Percentiles rank a stretch among this genome's conserved stretches.
These are phyloP conservation scores for Cryptococcus depauperatus DNA, from an alignment of 1,284 basidiomycete species.

Conservation along the genomic window DNA sequence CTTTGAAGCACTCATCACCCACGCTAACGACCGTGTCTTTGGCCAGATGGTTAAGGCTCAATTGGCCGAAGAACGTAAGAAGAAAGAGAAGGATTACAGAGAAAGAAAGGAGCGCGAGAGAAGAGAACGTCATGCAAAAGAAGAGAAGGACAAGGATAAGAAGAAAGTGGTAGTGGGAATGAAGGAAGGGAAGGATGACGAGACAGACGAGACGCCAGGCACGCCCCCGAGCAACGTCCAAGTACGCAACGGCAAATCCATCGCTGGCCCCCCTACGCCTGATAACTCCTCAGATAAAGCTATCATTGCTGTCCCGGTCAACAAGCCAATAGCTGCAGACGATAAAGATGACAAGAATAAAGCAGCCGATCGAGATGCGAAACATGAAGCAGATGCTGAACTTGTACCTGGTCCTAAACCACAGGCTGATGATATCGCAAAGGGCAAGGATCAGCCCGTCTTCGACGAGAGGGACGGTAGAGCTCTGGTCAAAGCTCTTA, in stretches of 20 bases:
- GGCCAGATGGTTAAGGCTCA: slow-evolving; percentile 54
- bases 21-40: slow-evolving; percentile 28
- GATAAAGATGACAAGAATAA: not conserved
- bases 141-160: slow-evolving; percentile 42
- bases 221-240: slow-evolving; percentile 11
- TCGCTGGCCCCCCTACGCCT: slow-evolving; percentile 5
- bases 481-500: not conserved
- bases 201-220: not conserved
- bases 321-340: not conserved
- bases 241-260: slow-evolving; percentile 3
- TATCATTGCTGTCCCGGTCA: slow-evolving; percentile 5
- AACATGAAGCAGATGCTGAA: slow-evolving; percentile 6
- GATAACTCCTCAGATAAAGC: not conserved
- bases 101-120: slow-evolving; percentile 32
- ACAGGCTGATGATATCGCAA: not conserved
- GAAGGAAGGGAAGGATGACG: slow-evolving; percentile 4
- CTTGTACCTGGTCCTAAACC: slow-evolving; percentile 7
- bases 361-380: slow-evolving; percentile 1
- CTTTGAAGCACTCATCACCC: slow-evolving; percentile 27
- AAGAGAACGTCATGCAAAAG: slow-evolving; percentile 13
- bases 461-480: not conserved
- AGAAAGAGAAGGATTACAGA: slow-evolving; percentile 46
- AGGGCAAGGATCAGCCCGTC: not conserved
- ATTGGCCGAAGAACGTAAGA: slow-evolving; percentile 51
- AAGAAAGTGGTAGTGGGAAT: slow-evolving; percentile 26